These are phyloP conservation scores for Hypoxylon subgilvum DNA, from an alignment of 495 filamentous ascomycete genomes.

Conservation along the genomic window DNA sequence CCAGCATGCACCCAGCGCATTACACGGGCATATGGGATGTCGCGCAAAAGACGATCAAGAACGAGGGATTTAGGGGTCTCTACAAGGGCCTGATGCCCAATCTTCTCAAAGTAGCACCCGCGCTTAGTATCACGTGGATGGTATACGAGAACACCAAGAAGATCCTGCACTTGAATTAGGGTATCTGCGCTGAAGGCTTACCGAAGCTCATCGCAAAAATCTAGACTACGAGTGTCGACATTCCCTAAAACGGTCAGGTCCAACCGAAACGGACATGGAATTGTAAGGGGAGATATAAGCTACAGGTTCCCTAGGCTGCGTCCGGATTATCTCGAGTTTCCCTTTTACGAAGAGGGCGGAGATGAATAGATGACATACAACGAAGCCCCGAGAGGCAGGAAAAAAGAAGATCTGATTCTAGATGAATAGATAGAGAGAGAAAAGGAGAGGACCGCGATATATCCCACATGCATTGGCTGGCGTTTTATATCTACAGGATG, in stretches of 20 bases:
- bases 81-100: constrained; percentile 97
- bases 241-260: neutral
- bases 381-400: too few species aligned
- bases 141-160: constrained; percentile 96
- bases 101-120: constrained; percentile 93
- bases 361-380: neutral
- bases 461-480: constrained; percentile 36
- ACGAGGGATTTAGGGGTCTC: constrained; percentile 84
- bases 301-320: too few species aligned
- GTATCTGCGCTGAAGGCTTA: neutral
- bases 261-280: too few species aligned
- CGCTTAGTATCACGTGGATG: constrained; percentile 96
- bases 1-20: constrained; percentile 84
- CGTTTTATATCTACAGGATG: constrained; percentile 21
- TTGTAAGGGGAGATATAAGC: too few species aligned
- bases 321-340: neutral
- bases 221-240: neutral
- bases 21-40: constrained; percentile 92
- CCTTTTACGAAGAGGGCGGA: neutral
- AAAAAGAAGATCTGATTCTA: constrained; percentile 6
- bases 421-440: constrained; percentile 19
- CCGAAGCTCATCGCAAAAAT: neutral
- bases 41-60: constrained; percentile 74
- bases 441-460: constrained; percentile 20
- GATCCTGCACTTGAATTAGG: constrained; percentile 69